phyloP scores from a whole-genome alignment of 306 rosid species.

The Glycine tomentella region DNA sequence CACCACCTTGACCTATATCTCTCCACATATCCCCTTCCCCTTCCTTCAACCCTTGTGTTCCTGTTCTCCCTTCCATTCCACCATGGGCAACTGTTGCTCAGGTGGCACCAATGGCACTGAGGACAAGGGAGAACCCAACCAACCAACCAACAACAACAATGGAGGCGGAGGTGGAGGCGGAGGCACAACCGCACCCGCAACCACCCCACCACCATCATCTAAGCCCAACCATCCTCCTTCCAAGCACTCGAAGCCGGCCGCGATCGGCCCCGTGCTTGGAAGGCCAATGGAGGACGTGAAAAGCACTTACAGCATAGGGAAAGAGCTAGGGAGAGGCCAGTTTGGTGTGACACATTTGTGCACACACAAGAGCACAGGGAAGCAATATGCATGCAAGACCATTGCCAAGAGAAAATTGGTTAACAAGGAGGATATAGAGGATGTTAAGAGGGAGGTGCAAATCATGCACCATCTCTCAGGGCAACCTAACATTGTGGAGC shows the following conservation, averaged over 20 bases:
- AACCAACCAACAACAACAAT: not conserved
- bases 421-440: conserved; percentile 84
- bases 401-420: conserved; percentile 91
- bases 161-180: not conserved
- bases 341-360: conserved; percentile 90
- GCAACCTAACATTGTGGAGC: conserved; percentile 87
- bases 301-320: conserved; percentile 66
- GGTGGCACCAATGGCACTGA: conserved; percentile 58
- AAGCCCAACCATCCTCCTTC: conserved; percentile 51
- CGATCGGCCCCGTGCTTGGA: conserved; percentile 75
- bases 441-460: conserved; percentile 93
- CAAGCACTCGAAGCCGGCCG: conserved; percentile 47
- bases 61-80: conserved; percentile 43
- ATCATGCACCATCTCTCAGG: conserved; percentile 95
- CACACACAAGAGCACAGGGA: conserved; percentile 74
- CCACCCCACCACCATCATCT: conserved; percentile 40
- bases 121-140: conserved; percentile 46
- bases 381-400: conserved; percentile 88
- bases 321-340: conserved; percentile 94
- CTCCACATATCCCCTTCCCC: not conserved
- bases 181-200: not conserved
- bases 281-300: conserved; percentile 89
- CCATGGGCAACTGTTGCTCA: conserved; percentile 99
- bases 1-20: conserved; percentile 40
- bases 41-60: conserved; percentile 4